Conservation (phyloP, 2,329 filamentous ascomycete species). For the Emergomyces pasteurianus region DNA sequence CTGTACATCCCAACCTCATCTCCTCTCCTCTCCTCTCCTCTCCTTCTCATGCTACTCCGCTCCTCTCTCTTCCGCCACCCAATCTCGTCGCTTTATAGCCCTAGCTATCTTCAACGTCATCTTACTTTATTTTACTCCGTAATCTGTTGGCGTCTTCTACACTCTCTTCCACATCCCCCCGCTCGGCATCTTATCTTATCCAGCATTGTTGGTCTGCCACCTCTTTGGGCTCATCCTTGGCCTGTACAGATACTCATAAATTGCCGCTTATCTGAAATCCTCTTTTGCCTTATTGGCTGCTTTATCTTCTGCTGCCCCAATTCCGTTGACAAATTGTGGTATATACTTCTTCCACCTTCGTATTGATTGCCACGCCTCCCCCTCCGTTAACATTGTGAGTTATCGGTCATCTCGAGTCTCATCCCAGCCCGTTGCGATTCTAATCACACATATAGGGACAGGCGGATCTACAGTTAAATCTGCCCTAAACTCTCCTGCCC, state of each 20-base stretch:
- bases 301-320: background rate
- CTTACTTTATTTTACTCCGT: background rate
- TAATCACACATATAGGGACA: background rate
- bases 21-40: background rate
- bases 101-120: background rate
- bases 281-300: background rate
- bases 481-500: background rate
- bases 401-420: background rate
- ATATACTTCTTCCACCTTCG: background rate
- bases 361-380: background rate
- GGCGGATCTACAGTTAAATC: background rate
- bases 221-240: background rate
- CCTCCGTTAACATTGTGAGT: background rate
- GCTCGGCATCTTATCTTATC: background rate
- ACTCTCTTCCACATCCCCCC: background rate
- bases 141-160: background rate
- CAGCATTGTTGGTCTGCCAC: background rate
- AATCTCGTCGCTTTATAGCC: background rate
- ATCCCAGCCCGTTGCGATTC: background rate
- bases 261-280: background rate
- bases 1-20: background rate
- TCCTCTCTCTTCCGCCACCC: background rate
- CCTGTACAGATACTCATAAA: background rate
- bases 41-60: background rate
- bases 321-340: background rate